These are phyloP conservation scores for Globisporangium polare DNA, from an alignment of 352 stramenopile genomes.

Conservation along the genomic window DNA sequence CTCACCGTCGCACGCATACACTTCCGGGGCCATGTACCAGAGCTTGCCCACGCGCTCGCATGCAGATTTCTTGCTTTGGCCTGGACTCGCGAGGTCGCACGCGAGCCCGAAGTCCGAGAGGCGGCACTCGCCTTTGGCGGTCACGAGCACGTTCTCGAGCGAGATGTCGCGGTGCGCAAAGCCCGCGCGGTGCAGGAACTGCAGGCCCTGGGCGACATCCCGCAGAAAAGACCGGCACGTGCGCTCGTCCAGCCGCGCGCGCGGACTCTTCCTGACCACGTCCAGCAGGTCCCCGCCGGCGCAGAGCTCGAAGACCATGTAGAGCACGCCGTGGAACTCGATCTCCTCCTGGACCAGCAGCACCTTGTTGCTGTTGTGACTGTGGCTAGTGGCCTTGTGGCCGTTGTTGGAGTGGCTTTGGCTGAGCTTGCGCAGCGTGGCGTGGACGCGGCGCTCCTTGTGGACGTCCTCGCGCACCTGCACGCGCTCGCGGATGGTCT, in stretches of 20 bases:
- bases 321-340: conserved; percentile 30
- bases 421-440: conserved; percentile 24
- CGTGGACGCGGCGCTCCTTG: conserved; percentile 46
- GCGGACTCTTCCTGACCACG: conserved; percentile 27
- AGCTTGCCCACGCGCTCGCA: conserved; percentile 45
- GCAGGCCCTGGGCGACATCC: conserved; percentile 30
- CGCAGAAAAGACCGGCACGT: conserved; percentile 32
- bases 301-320: conserved; percentile 57
- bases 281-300: conserved; percentile 51
- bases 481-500: conserved; percentile 31
- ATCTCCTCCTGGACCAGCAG: conserved; percentile 47
- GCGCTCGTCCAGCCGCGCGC: conserved; percentile 28
- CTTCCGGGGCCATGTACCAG: conserved; percentile 70
- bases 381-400: neutral
- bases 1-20: conserved; percentile 32
- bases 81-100: conserved; percentile 6
- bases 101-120: conserved; percentile 59
- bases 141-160: conserved; percentile 58
- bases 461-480: conserved; percentile 46
- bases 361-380: conserved; percentile 40
- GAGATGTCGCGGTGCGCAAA: conserved; percentile 63
- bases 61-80: conserved; percentile 20
- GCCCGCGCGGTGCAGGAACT: conserved; percentile 34
- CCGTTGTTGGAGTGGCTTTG: neutral
- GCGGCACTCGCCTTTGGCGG: conserved; percentile 25